Percentiles rank a stretch among this genome's conserved stretches.
These are phyloP conservation scores for Suillus fuscotomentosus DNA, from an alignment of 768 basidiomycete species.

Conservation along the genomic window DNA sequence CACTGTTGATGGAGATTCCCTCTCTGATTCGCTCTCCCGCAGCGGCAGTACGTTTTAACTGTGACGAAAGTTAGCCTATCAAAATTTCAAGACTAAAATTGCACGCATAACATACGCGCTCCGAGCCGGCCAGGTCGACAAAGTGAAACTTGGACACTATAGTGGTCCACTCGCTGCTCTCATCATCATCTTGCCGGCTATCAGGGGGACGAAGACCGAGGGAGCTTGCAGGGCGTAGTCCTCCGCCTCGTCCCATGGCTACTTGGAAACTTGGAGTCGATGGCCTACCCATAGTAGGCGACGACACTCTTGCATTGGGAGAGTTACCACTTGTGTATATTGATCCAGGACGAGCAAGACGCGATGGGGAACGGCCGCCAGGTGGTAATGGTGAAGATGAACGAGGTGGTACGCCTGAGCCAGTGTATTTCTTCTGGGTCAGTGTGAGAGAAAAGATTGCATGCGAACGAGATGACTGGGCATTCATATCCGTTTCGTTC, in stretches of 20 bases:
- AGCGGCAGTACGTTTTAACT: slow-evolving; percentile 96
- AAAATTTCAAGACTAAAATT: background rate
- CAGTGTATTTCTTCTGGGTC: slow-evolving; percentile 84
- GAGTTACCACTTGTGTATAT: slow-evolving; percentile 49
- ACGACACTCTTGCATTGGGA: slow-evolving; percentile 51
- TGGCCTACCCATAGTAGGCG: slow-evolving; percentile 77
- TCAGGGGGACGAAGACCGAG: slow-evolving; percentile 68
- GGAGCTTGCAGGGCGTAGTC: slow-evolving; percentile 74
- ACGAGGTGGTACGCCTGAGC: slow-evolving; percentile 65
- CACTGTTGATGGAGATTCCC: slow-evolving; percentile 98
- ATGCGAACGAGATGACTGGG: slow-evolving; percentile 96
- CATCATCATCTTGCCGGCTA: slow-evolving; percentile 48
- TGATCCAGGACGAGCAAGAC: slow-evolving; percentile 82
- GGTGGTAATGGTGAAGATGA: slow-evolving; percentile 78
- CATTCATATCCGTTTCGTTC: slow-evolving; percentile 98
- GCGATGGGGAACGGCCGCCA: slow-evolving; percentile 71
- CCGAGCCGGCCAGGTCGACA: slow-evolving; percentile 96
- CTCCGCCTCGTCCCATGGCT: slow-evolving; percentile 68
- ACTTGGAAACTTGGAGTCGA: slow-evolving; percentile 75
- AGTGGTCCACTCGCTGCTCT: slow-evolving; percentile 81
- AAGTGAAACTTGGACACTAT: slow-evolving; percentile 97
- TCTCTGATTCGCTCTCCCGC: slow-evolving; percentile 96
- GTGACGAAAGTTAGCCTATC: slow-evolving; percentile 19
- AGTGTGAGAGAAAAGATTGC: slow-evolving; percentile 97
- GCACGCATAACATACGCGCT: slow-evolving; percentile 60